phyloP scores from a whole-genome alignment of 192 early-diverging fungal species.

The Chytriomyces hyalinus region DNA sequence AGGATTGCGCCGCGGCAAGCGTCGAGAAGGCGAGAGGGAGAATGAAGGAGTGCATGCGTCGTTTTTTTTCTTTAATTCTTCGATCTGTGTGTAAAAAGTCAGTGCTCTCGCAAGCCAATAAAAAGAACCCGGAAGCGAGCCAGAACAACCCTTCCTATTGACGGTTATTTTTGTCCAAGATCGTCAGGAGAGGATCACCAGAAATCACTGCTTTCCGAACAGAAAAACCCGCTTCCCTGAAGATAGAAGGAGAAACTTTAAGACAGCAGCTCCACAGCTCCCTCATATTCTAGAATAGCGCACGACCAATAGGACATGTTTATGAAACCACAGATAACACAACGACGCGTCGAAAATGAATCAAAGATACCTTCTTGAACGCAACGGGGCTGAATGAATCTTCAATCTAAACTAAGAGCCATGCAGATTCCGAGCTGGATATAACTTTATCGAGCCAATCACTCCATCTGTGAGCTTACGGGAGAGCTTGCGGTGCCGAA shows the following conservation, averaged over 20 bases:
- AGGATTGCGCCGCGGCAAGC: background rate
- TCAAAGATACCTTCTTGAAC: background rate
- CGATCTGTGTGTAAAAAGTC: background rate
- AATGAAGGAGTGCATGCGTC: background rate
- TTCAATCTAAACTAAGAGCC: constrained; percentile 35
- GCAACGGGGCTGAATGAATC: background rate
- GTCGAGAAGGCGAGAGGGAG: background rate
- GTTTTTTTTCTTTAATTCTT: background rate
- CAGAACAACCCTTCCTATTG: background rate
- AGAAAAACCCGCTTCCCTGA: background rate
- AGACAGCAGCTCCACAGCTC: too few relatives aligned
- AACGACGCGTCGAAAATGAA: background rate
- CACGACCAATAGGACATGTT: too few relatives aligned
- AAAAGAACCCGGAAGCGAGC: background rate
- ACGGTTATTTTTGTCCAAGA: background rate
- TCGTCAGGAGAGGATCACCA: background rate
- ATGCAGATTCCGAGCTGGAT: constrained; percentile 33
- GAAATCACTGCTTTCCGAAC: background rate
- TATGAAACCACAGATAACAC: background rate
- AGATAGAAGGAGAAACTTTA: too few relatives aligned
- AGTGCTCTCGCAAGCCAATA: background rate
- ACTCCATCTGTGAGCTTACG: constrained; percentile 3
- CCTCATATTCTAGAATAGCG: too few relatives aligned
- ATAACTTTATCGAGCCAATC: constrained; percentile 20
- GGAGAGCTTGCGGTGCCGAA: background rate